These are phyloP conservation scores for Vigna unguiculata DNA, from an alignment of 306 rosid species.

Conservation along the genomic window DNA sequence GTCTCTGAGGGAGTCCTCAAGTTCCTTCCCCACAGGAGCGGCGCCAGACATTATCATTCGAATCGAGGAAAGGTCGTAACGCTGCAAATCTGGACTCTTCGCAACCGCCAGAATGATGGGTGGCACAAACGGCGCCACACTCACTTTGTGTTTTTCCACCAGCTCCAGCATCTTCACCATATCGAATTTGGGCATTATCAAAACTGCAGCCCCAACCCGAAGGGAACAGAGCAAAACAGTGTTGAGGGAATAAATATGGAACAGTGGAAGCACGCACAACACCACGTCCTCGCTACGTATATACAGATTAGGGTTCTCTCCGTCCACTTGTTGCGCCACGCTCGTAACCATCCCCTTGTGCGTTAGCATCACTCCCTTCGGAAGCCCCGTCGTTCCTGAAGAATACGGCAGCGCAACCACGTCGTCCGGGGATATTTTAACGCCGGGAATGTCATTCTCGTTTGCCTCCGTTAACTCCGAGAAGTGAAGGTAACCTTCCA, in stretches of 20 bases:
- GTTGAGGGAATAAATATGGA: slow-evolving; percentile 72
- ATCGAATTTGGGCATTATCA: slow-evolving; percentile 71
- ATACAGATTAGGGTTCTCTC: slow-evolving; percentile 70
- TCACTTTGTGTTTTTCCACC: slow-evolving; percentile 56
- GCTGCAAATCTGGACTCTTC: slow-evolving; percentile 49
- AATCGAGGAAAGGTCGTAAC: slow-evolving; percentile 70
- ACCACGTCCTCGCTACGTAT: slow-evolving; percentile 60
- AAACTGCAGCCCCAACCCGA: slow-evolving; percentile 69
- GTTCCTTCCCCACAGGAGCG: slow-evolving; percentile 81
- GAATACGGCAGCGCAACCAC: slow-evolving; percentile 81
- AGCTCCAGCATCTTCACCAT: slow-evolving; percentile 49
- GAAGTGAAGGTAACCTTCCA: slow-evolving; percentile 48
- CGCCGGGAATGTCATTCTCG: slow-evolving; percentile 54
- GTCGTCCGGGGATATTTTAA: slow-evolving; percentile 66
- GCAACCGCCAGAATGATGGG: slow-evolving; percentile 71
- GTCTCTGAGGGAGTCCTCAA: slow-evolving; percentile 66
- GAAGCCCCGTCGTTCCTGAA: slow-evolving; percentile 78
- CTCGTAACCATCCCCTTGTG: slow-evolving; percentile 69
- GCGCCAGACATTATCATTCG: slow-evolving; percentile 70
- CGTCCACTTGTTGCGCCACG: slow-evolving; percentile 81
- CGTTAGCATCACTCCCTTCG: slow-evolving; percentile 78
- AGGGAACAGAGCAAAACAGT: slow-evolving; percentile 67
- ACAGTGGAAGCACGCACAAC: slow-evolving; percentile 70
- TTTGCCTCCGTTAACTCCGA: slow-evolving; percentile 48
- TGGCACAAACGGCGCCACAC: slow-evolving; percentile 71